A percentile compares a stretch with the other conserved stretches of the same genome.
Conservation (phyloP, 2,329 filamentous ascomycete species). For the Fusarium oligoseptatum region DNA sequence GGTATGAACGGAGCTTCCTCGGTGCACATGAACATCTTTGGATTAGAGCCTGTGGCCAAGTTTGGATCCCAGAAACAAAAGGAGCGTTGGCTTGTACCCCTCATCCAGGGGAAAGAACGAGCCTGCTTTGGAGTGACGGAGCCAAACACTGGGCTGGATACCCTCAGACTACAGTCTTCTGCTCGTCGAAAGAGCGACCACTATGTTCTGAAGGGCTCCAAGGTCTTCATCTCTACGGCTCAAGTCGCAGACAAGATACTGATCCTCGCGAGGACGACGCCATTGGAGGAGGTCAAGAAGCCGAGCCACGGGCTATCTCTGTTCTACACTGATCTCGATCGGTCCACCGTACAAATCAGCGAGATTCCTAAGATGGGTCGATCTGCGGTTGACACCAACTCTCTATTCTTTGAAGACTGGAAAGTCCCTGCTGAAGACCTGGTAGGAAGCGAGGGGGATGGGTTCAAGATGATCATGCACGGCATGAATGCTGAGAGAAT, state of each 20-base stretch:
- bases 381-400: conserved; percentile 17
- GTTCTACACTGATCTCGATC: conserved; percentile 25
- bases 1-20: conserved; percentile 27
- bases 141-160: conserved; percentile 25
- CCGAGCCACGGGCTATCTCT: conserved; percentile 16
- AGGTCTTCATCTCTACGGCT: conserved; percentile 26
- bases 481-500: conserved; percentile 34
- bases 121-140: conserved; percentile 27
- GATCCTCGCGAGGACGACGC: conserved; percentile 16
- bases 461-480: conserved; percentile 35
- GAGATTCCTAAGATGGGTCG: conserved; percentile 30
- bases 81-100: not conserved
- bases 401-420: conserved; percentile 23
- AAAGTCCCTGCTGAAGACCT: conserved; percentile 15
- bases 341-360: conserved; percentile 9
- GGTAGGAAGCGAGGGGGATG: conserved; percentile 22
- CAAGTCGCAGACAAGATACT: conserved; percentile 26
- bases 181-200: not conserved
- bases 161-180: conserved; percentile 13
- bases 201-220: conserved; percentile 21
- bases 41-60: conserved; percentile 23
- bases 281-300: conserved; percentile 15
- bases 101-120: not conserved
- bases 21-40: conserved; percentile 33
- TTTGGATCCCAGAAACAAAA: conserved; percentile 24